phyloP scores from a whole-genome alignment of 768 basidiomycete genomes.

The Pulveroboletus sp. region DNA sequence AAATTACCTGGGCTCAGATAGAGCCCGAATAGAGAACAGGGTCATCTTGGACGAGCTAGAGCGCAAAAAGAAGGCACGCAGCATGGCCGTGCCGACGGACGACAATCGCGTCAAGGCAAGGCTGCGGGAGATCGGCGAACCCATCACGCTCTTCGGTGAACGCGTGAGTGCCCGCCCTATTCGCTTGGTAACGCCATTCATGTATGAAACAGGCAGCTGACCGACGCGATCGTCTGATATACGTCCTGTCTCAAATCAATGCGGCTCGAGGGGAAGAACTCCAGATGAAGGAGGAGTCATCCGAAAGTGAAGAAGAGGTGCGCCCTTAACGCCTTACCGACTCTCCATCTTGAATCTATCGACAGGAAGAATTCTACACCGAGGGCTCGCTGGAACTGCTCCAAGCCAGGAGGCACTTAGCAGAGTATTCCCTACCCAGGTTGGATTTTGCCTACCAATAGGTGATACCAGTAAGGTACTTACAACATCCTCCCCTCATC shows the following conservation, averaged over 20 bases:
- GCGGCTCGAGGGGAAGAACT: slow-evolving; percentile 80
- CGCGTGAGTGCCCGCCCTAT: slow-evolving; percentile 56
- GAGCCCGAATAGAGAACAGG: slow-evolving; percentile 76
- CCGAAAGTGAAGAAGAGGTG: slow-evolving; percentile 76
- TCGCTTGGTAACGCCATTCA: slow-evolving; percentile 8
- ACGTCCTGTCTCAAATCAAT: slow-evolving; percentile 91
- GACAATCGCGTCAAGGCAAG: slow-evolving; percentile 88
- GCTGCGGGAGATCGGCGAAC: slow-evolving; percentile 90
- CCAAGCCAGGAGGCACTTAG: slow-evolving; percentile 78
- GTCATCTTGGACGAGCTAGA: slow-evolving; percentile 94
- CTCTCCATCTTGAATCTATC: slow-evolving; percentile 1
- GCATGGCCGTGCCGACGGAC: slow-evolving; percentile 94
- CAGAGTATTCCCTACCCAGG: slow-evolving; percentile 94
- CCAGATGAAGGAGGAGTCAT: slow-evolving; percentile 62
- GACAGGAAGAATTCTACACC: slow-evolving; percentile 91
- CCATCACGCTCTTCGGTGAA: slow-evolving; percentile 97
- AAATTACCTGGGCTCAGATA: slow-evolving; percentile 66
- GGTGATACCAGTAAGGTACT: slow-evolving; percentile 67
- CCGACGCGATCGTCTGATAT: slow-evolving; percentile 90
- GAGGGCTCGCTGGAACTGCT: slow-evolving; percentile 85
- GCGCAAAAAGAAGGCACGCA: slow-evolving; percentile 91
- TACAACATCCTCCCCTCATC: slow-evolving; percentile 47
- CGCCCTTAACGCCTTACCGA: slow-evolving; percentile 12
- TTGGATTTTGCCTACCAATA: slow-evolving; percentile 63
- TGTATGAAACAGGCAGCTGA: slow-evolving; percentile 73